These are phyloP conservation scores for Clarireedia hainanense DNA, from an alignment of 2,329 filamentous ascomycete genomes.

Conservation along the genomic window DNA sequence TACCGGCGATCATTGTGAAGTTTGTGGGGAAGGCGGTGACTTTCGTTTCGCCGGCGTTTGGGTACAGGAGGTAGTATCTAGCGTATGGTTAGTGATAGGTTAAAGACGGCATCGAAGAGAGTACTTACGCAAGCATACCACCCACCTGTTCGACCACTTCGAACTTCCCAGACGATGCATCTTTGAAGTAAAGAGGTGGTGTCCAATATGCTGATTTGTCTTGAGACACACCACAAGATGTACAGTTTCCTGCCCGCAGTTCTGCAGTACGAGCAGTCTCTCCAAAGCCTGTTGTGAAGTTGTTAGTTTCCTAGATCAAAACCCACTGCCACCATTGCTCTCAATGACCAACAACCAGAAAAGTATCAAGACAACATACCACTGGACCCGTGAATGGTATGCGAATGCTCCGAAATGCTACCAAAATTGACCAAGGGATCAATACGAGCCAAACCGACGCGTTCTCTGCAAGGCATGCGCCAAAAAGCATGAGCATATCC, in stretches of 20 bases:
- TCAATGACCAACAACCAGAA: not conserved
- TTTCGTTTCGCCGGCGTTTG: conserved; percentile 41
- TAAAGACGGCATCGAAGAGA: not conserved
- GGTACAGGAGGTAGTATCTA: conserved; percentile 79
- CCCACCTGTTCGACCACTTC: conserved; percentile 67
- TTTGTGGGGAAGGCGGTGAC: conserved; percentile 66
- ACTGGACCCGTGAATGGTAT: conserved; percentile 67
- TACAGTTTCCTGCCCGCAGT: conserved; percentile 55
- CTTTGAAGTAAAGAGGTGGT: conserved; percentile 46
- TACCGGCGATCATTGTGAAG: conserved; percentile 78
- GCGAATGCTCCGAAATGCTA: conserved; percentile 54
- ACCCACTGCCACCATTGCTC: conserved; percentile 11
- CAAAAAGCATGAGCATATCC: conserved; percentile 60
- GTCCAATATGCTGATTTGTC: conserved; percentile 65
- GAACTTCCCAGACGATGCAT: conserved; percentile 31
- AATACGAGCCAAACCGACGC: conserved; percentile 61
- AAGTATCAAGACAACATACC: conserved; percentile 46
- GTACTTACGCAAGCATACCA: conserved; percentile 74
- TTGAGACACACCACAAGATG: conserved; percentile 53
- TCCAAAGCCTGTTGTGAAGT: conserved; percentile 49
- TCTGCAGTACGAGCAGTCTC: conserved; percentile 42
- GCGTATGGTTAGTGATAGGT: conserved; percentile 13
- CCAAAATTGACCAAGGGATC: conserved; percentile 67
- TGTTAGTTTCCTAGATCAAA: not conserved
- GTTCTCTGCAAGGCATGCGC: conserved; percentile 77